phyloP scores from a whole-genome alignment of 2,329 filamentous ascomycete species.

The Ambrosiella cleistominuta region DNA sequence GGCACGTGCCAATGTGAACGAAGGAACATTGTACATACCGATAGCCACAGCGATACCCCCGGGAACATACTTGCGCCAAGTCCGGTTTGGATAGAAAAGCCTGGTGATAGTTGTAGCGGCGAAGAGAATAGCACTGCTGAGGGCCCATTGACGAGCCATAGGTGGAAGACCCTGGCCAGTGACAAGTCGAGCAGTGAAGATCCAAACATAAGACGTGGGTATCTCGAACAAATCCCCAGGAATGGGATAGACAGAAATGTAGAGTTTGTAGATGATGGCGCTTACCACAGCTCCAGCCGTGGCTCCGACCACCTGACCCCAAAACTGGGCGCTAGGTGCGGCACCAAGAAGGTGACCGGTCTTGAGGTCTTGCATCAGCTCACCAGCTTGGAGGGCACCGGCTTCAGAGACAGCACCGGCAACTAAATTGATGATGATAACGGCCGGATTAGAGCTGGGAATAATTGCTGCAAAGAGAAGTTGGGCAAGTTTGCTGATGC shows the following conservation, averaged over 20 bases:
- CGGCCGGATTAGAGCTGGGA: constrained; percentile 60
- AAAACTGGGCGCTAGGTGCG: constrained; percentile 87
- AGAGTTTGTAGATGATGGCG: constrained; percentile 74
- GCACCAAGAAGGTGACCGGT: constrained; percentile 87
- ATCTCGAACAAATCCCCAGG: constrained; percentile 84
- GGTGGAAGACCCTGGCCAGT: constrained; percentile 75
- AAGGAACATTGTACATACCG: constrained; percentile 95
- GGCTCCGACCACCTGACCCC: constrained; percentile 83
- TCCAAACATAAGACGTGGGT: constrained; percentile 90
- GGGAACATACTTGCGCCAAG: constrained; percentile 63
- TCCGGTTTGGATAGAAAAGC: constrained; percentile 35
- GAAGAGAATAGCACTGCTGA: constrained; percentile 59
- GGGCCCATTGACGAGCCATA: constrained; percentile 67
- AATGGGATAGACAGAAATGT: constrained; percentile 71
- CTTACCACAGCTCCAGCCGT: constrained; percentile 72
- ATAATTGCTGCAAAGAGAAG: constrained; percentile 86
- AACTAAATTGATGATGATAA: constrained; percentile 87
- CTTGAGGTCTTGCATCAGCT: constrained; percentile 94
- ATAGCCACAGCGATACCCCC: constrained; percentile 93
- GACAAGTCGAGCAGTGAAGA: constrained; percentile 85
- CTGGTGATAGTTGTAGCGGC: constrained; percentile 51
- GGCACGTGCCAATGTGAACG: constrained; percentile 78
- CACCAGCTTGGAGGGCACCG: constrained; percentile 79
- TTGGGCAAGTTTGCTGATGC: constrained; percentile 92
- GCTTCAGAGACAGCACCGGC: constrained; percentile 54